Conservation (phyloP, 1,284 basidiomycete genomes). For the Tilletia walkeri region DNA sequence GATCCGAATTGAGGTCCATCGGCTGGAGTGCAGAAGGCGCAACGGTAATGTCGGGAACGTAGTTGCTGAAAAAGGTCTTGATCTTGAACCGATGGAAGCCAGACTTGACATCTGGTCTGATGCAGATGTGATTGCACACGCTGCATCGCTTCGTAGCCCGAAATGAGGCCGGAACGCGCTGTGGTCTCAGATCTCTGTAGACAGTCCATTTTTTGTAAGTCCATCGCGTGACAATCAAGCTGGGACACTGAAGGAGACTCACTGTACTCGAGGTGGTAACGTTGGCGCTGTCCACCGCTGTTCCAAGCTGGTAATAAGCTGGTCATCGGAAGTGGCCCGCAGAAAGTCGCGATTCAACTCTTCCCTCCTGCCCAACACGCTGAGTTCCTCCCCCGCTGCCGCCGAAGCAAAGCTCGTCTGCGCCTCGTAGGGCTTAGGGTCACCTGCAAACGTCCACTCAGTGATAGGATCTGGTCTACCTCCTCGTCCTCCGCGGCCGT, state of each 20-base stretch:
- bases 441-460: conserved; percentile 14
- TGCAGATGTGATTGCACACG: conserved; percentile 88
- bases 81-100: conserved; percentile 92
- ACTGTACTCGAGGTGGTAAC: conserved; percentile 1
- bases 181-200: conserved; percentile 73
- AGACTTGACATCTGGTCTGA: conserved; percentile 95
- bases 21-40: conserved; percentile 30
- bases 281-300: conserved; percentile 73
- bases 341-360: conserved; percentile 71
- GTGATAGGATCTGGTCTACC: neutral
- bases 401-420: conserved; percentile 30
- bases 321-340: conserved; percentile 64
- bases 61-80: conserved; percentile 60
- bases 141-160: conserved; percentile 95
- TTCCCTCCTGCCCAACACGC: conserved; percentile 59
- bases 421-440: conserved; percentile 34
- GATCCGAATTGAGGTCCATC: conserved; percentile 60
- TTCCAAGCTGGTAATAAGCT: conserved; percentile 70
- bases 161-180: conserved; percentile 83
- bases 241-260: neutral
- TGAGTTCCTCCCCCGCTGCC: conserved; percentile 16
- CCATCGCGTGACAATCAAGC: neutral
- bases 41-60: conserved; percentile 63
- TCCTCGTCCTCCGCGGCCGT: neutral
- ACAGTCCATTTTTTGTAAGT: conserved; percentile 20